These are phyloP conservation scores for Diospyros kaki DNA, from an alignment of 148 eudicot genomes.

Conservation along the genomic window DNA sequence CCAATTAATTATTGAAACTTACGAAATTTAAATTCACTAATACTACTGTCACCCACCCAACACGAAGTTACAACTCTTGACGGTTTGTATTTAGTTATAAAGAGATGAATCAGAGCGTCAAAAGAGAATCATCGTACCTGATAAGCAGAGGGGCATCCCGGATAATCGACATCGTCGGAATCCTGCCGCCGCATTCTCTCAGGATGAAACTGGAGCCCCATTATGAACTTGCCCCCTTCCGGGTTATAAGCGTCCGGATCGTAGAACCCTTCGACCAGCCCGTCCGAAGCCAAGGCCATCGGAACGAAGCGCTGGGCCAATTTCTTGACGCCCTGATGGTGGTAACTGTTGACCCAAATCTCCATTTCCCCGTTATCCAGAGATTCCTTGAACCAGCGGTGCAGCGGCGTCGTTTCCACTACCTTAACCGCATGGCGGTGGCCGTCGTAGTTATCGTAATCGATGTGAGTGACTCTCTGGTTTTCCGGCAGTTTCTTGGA, in stretches of 20 bases:
- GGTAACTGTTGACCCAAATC: conserved; percentile 76
- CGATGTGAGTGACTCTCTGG: conserved; percentile 52
- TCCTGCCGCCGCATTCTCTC: conserved; percentile 63
- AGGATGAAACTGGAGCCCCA: conserved; percentile 92
- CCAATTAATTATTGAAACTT: too few species aligned
- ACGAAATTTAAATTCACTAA: too few species aligned
- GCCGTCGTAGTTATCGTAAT: conserved; percentile 75
- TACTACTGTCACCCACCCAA: too few species aligned
- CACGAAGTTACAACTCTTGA: too few species aligned
- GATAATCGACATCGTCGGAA: conserved; percentile 66
- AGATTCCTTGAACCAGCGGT: conserved; percentile 59
- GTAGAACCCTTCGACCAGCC: conserved; percentile 73
- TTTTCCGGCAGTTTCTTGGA: conserved; percentile 28
- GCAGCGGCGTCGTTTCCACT: conserved; percentile 56
- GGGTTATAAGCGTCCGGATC: conserved; percentile 77
- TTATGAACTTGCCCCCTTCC: conserved; percentile 68
- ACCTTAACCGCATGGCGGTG: conserved; percentile 65
- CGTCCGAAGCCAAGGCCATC: conserved; percentile 77
- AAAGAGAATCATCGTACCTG: conserved; percentile 25
- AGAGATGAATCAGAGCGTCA: too few species aligned
- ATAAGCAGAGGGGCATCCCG: conserved; percentile 77
- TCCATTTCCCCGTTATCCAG: conserved; percentile 35
- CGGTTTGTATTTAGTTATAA: too few species aligned
- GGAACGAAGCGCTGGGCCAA: conserved; percentile 71
- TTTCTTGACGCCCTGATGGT: conserved; percentile 83